phyloP scores from a whole-genome alignment of 1,284 basidiomycete genomes.

The Ustilago cynodontis region DNA sequence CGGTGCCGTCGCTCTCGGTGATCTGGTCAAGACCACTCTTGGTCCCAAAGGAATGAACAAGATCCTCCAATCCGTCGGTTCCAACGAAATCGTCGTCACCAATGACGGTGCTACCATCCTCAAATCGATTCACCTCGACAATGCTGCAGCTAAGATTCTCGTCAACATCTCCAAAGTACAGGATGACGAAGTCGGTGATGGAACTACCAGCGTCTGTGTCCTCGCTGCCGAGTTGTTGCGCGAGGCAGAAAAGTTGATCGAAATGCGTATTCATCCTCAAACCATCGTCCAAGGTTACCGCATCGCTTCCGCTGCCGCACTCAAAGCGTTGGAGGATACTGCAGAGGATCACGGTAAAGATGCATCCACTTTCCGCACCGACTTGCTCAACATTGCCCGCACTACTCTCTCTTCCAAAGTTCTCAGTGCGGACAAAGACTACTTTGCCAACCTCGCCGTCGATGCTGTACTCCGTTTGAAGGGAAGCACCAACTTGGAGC shows the following conservation, averaged over 20 bases:
- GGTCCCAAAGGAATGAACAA: slow-evolving; percentile 97
- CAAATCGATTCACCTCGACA: slow-evolving; percentile 96
- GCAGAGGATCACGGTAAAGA: slow-evolving; percentile 85
- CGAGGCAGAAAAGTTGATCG: slow-evolving; percentile 95
- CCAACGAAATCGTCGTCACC: slow-evolving; percentile 94
- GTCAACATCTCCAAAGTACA: slow-evolving; percentile 99
- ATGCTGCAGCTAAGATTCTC: slow-evolving; percentile 97
- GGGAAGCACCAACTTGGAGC: slow-evolving; percentile 95
- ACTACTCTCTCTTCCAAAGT: slow-evolving; percentile 98
- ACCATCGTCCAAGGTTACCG: slow-evolving; percentile 99
- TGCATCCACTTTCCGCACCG: slow-evolving; percentile 81
- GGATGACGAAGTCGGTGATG: slow-evolving; percentile 98
- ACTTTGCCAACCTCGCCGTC: slow-evolving; percentile 98
- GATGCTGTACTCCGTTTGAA: slow-evolving; percentile 95
- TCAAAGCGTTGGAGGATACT: slow-evolving; percentile 83
- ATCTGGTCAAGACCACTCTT: slow-evolving; percentile 97
- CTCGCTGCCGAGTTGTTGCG: slow-evolving; percentile 90
- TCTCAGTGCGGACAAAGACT: slow-evolving; percentile 94
- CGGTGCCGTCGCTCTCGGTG: slow-evolving; percentile 93
- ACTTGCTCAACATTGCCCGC: slow-evolving; percentile 94
- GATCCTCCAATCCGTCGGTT: slow-evolving; percentile 90
- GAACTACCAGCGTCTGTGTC: slow-evolving; percentile 94
- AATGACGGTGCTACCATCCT: slow-evolving; percentile 99
- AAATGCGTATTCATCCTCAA: slow-evolving; percentile 91
- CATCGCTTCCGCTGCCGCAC: slow-evolving; percentile 87